Evolutionary conservation across 2,329 filamentous ascomycete genomes (phyloP).

Genomic region (Aureobasidium sp.): DNA sequence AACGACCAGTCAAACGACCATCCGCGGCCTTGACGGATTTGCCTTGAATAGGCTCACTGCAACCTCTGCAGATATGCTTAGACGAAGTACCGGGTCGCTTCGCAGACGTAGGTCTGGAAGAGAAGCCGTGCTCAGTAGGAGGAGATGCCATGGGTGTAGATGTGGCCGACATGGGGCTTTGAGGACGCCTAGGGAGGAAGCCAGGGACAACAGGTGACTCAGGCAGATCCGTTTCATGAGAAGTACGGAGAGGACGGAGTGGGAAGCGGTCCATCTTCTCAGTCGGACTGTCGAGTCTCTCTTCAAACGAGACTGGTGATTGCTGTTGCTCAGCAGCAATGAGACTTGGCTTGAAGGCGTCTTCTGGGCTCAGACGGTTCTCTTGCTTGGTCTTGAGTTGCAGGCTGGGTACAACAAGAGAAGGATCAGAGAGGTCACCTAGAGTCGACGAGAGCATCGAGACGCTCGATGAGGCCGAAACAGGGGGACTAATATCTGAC

Average conservation of each 20-base stretch:
- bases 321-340: background rate
- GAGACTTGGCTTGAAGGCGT: constrained; percentile 1
- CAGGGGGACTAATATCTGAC: constrained; percentile 21
- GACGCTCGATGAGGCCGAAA: constrained; percentile 25
- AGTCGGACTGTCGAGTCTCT: constrained; percentile 2
- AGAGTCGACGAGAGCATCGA: constrained; percentile 11
- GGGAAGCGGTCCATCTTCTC: background rate
- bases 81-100: constrained; percentile 10
- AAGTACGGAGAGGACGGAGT: background rate
- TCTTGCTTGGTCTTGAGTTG: constrained; percentile 4
- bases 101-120: background rate
- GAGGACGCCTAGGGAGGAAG: constrained; percentile 10
- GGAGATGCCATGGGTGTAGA: background rate
- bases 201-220: constrained; percentile 28
- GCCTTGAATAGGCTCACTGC: constrained; percentile 66
- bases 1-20: constrained; percentile 82
- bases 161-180: background rate
- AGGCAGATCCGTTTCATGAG: background rate
- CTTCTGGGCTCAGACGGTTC: constrained; percentile 4
- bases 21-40: constrained; percentile 94
- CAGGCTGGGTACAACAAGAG: constrained; percentile 4
- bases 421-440: background rate
- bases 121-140: constrained; percentile 2
- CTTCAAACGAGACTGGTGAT: background rate
- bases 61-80: constrained; percentile 66